Percentiles rank a stretch among this genome's conserved stretches.
Conservation (phyloP, 2,329 filamentous ascomycete species). For the Pseudogymnoascus verrucosus region DNA sequence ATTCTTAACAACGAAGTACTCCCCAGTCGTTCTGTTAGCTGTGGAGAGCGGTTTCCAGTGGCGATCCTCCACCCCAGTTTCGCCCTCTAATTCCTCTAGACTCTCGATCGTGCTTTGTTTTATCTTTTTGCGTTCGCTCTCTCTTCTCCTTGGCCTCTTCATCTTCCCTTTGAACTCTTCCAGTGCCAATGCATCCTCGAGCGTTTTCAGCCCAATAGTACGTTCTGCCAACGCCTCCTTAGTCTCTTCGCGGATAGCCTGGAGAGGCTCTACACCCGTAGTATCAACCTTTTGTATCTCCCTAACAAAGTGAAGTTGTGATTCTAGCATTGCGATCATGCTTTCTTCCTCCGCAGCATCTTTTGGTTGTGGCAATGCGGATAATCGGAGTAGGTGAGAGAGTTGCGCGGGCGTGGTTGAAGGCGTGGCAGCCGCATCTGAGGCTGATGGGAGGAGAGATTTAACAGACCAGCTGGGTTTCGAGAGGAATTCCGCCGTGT, state of each 20-base stretch:
- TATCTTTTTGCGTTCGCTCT: neutral
- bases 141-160: slow-evolving; percentile 23
- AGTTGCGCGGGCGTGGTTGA: slow-evolving; percentile 17
- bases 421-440: slow-evolving; percentile 13
- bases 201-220: slow-evolving; percentile 49
- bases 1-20: slow-evolving; percentile 30
- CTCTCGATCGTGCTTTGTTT: neutral
- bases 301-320: slow-evolving; percentile 85
- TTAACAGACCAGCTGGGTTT: slow-evolving; percentile 77
- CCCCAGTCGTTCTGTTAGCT: slow-evolving; percentile 27
- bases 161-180: slow-evolving; percentile 52
- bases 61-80: neutral
- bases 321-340: slow-evolving; percentile 67
- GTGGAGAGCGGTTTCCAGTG: slow-evolving; percentile 26
- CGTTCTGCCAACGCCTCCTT: slow-evolving; percentile 43
- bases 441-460: slow-evolving; percentile 53
- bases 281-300: slow-evolving; percentile 77
- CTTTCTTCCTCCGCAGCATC: slow-evolving; percentile 52
- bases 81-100: slow-evolving; percentile 15
- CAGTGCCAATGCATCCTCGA: slow-evolving; percentile 47
- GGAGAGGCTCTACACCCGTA: slow-evolving; percentile 61
- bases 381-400: slow-evolving; percentile 74
- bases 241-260: slow-evolving; percentile 76
- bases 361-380: slow-evolving; percentile 70
- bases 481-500: slow-evolving; percentile 44